Conservation (phyloP, 768 basidiomycete species). For the Gloeopeniophorella convolvens region DNA sequence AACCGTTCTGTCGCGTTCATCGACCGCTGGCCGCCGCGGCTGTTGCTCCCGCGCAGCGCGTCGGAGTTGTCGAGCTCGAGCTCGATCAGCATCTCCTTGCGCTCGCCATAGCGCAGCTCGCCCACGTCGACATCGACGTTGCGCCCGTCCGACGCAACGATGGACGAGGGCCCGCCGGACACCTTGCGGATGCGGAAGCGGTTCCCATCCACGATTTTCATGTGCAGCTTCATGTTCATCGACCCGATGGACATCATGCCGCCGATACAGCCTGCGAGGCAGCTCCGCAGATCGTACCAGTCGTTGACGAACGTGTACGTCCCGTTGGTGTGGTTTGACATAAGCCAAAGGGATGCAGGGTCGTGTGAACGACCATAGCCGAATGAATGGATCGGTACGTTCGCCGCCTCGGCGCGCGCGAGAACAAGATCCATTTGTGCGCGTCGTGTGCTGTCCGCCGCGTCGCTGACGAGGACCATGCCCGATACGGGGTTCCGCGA, state of each 20-base stretch:
- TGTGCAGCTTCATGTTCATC: conserved; percentile 89
- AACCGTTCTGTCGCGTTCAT: conserved; percentile 87
- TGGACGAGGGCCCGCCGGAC: conserved; percentile 79
- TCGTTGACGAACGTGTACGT: conserved; percentile 98
- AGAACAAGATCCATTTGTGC: conserved; percentile 99
- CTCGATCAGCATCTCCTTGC: conserved; percentile 96
- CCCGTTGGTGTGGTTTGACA: conserved; percentile 96
- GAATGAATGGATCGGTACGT: conserved; percentile 94
- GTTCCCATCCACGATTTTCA: conserved; percentile 85
- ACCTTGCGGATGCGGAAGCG: conserved; percentile 94
- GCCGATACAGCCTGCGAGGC: conserved; percentile 90
- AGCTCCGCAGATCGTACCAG: conserved; percentile 92
- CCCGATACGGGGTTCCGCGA: conserved; percentile 84
- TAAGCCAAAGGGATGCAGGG: conserved; percentile 95
- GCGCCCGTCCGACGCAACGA: conserved; percentile 86
- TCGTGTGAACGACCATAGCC: conserved; percentile 97
- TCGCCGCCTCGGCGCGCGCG: conserved; percentile 93
- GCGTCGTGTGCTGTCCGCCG: conserved; percentile 83
- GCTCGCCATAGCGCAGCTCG: conserved; percentile 92
- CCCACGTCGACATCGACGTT: conserved; percentile 94
- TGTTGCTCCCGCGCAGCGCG: conserved; percentile 14
- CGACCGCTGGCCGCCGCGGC: conserved; percentile 20
- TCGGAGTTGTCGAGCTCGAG: conserved; percentile 85
- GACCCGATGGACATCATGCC: conserved; percentile 96
- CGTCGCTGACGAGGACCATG: conserved; percentile 90